These are phyloP conservation scores for Talaromyces ruber DNA, from an alignment of 495 filamentous ascomycete species.

Conservation along the genomic window DNA sequence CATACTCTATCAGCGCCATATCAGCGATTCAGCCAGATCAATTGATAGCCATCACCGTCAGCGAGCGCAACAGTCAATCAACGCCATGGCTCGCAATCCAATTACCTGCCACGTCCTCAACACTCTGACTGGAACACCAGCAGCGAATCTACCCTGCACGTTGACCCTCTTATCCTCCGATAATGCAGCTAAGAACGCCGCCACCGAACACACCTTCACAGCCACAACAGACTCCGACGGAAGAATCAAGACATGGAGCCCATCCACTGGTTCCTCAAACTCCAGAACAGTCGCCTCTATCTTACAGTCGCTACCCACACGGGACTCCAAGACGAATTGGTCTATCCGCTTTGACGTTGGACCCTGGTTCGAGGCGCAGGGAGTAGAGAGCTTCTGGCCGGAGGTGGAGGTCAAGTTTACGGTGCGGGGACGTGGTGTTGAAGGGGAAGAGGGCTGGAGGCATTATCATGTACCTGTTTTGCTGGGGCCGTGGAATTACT, in stretches of 20 bases:
- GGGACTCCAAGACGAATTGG: conserved; percentile 50
- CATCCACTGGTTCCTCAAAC: conserved; percentile 33
- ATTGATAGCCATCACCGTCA: conserved; percentile 12
- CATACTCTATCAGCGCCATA: conserved; percentile 28
- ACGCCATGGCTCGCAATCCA: conserved; percentile 62
- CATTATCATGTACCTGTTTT: conserved; percentile 92
- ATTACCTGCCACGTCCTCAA: conserved; percentile 74
- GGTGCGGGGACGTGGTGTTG: conserved; percentile 47
- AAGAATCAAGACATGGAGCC: conserved; percentile 70
- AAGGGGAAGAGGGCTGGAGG: conserved; percentile 53
- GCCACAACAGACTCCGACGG: conserved; percentile 79
- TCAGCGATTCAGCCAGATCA: not conserved
- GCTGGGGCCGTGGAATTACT: conserved; percentile 84
- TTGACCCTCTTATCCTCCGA: conserved; percentile 39
- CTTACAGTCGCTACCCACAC: conserved; percentile 28
- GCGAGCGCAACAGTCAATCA: conserved; percentile 27
- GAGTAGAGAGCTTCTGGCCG: conserved; percentile 75
- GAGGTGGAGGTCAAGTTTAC: conserved; percentile 84
- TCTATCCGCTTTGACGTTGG: conserved; percentile 70
- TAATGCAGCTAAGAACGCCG: conserved; percentile 14
- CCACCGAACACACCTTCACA: conserved; percentile 39
- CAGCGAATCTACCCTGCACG: conserved; percentile 45
- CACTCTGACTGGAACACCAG: conserved; percentile 57
- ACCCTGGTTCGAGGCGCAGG: conserved; percentile 61
- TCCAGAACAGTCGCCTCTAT: conserved; percentile 41